Conservation (phyloP, 2,329 filamentous ascomycete species). For the Phyllosticta ampelicida region DNA sequence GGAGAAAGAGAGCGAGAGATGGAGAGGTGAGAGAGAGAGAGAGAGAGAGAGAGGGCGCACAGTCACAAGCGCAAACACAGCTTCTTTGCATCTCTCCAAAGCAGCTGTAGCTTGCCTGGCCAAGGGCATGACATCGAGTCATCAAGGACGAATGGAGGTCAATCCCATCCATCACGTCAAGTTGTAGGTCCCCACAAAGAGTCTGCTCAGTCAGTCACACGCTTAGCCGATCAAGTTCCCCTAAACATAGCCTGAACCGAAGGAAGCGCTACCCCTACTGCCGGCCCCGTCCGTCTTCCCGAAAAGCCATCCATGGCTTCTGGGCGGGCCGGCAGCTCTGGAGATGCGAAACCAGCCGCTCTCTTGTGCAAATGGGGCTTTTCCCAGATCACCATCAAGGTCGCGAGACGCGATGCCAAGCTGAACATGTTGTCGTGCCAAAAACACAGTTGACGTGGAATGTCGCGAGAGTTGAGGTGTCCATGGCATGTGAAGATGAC, state of each 20-base stretch:
- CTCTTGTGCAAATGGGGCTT: background rate
- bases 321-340: background rate
- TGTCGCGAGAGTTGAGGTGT: background rate
- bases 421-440: too few species aligned
- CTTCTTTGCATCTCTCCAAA: too few species aligned
- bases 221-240: too few species aligned
- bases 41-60: too few species aligned
- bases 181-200: background rate
- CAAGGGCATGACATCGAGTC: background rate
- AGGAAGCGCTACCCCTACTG: background rate
- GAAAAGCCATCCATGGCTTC: background rate
- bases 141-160: background rate
- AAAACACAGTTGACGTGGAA: background rate
- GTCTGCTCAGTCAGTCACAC: background rate
- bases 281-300: background rate
- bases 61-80: too few species aligned
- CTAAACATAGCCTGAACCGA: background rate
- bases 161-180: background rate
- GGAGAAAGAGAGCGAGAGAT: too few species aligned
- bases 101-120: too few species aligned
- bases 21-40: too few species aligned
- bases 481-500: slow-evolving; percentile 8
- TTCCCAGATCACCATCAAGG: too few species aligned
- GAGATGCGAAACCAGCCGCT: background rate
- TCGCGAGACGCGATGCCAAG: too few species aligned